phyloP scores from a whole-genome alignment of 768 basidiomycete species.

The Suillus subaureus region DNA sequence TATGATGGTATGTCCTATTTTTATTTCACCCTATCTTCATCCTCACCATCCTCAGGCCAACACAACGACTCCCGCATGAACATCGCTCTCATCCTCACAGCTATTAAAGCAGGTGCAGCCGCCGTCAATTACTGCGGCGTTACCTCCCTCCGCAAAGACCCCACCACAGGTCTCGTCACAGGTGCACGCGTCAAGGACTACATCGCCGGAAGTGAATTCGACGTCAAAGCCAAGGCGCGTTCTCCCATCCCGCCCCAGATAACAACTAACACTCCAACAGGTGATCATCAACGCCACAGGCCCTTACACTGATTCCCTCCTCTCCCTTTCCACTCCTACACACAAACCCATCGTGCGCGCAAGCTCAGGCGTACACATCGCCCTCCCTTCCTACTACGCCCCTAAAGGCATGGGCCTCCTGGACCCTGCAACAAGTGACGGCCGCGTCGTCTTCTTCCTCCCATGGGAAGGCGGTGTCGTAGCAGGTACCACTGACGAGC shows the following conservation, averaged over 20 bases:
- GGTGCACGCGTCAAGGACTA: slow-evolving; percentile 82
- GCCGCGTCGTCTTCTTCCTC: slow-evolving; percentile 98
- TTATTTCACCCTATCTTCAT: background rate
- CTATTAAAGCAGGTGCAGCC: slow-evolving; percentile 87
- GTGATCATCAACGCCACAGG: slow-evolving; percentile 97
- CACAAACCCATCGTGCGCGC: slow-evolving; percentile 90
- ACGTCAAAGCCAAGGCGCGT: slow-evolving; percentile 75
- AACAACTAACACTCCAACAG: slow-evolving; percentile 34
- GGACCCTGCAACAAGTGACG: slow-evolving; percentile 94
- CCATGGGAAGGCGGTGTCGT: slow-evolving; percentile 99
- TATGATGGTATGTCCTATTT: slow-evolving; percentile 76
- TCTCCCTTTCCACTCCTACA: slow-evolving; percentile 74
- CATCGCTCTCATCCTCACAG: slow-evolving; percentile 91
- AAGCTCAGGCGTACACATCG: slow-evolving; percentile 93
- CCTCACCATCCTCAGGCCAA: slow-evolving; percentile 58
- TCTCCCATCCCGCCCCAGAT: background rate
- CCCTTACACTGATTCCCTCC: slow-evolving; percentile 86
- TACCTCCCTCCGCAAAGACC: slow-evolving; percentile 69
- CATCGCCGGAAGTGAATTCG: slow-evolving; percentile 81
- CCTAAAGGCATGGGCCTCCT: slow-evolving; percentile 94
- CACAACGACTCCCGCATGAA: slow-evolving; percentile 99
- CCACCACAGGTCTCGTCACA: slow-evolving; percentile 56
- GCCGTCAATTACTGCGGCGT: slow-evolving; percentile 93
- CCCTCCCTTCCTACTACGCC: slow-evolving; percentile 95
- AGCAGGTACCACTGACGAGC: slow-evolving; percentile 93